Evolutionary conservation across 345 rosid genomes (phyloP), one percentile per base, ranked within the genome.

Genomic region (Euphorbia peplus): DNA sequence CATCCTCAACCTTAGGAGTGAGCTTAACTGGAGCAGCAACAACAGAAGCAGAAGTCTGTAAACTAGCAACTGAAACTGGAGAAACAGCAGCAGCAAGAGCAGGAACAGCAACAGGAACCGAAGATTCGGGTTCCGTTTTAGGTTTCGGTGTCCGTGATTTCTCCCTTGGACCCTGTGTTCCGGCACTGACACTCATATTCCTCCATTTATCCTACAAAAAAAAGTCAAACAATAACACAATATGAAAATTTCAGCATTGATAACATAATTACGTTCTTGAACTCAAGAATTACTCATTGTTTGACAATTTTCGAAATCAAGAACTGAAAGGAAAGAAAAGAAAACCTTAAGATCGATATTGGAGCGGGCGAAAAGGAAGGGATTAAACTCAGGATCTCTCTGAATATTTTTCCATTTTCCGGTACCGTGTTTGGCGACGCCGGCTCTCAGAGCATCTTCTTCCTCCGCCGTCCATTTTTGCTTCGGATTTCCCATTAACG

Each of bases 151-250:
- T 66, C 62, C 89, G 78, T 58, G 86, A 66, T 82, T 83, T 93
- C 50, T 91, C 88, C 73, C 81, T 77, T 37, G 78, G 67, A 66
- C 83, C 83, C 76, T 77, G 89, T 55, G 78, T 73, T 21, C 83
- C 80, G n/a, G 80, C 78, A 74, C 87, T 79, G 50, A 87, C 95
- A 65, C 78, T 78, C 95, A 91, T 73, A 77, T 93, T 90, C 73
- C 97, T 80, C 99, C 97, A 95, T 71, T 95, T 95, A 71, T 95
- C 99, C 99, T 95, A n/a, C n/a, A 50, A 6, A 4, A 25, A 68
- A 69, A 56, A 3, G 30, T n/a, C 57, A 70, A 12, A 42, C 28
- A 41, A 9, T 2, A n/a, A n/a, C n/a, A n/a, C n/a, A n/a, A n/a
- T n/a, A n/a, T n/a, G n/a, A n/a, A n/a, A n/a, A n/a, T n/a, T n/a